These are phyloP conservation scores for Boeremia lycopersici DNA, from an alignment of 2,329 filamentous ascomycete species.

Conservation along the genomic window DNA sequence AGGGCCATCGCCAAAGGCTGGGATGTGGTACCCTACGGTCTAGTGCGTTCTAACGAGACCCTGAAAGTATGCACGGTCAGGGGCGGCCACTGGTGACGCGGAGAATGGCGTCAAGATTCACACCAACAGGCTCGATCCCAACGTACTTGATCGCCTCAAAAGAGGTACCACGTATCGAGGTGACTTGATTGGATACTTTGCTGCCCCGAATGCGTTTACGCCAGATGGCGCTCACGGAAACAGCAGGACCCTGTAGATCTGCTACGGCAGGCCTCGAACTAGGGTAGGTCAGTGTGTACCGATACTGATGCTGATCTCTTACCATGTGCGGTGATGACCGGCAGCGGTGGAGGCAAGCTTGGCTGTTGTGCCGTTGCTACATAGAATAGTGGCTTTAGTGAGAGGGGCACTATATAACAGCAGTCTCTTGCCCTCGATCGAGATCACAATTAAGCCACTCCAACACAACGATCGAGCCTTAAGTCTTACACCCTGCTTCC, in stretches of 20 bases:
- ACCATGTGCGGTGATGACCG: conserved; percentile 24
- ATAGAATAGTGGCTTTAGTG: conserved; percentile 11
- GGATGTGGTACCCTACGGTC: neutral
- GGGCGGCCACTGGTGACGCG: conserved; percentile 25
- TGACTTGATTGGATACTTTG: conserved; percentile 15
- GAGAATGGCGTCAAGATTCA: conserved; percentile 15
- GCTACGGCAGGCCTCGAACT: conserved; percentile 27
- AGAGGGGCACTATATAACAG: conserved; percentile 28
- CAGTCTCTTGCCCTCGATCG: conserved; percentile 1
- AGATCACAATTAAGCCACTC: conserved; percentile 2
- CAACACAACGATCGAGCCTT: neutral
- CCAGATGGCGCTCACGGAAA: neutral
- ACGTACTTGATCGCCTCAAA: conserved; percentile 6
- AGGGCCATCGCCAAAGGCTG: conserved; percentile 15
- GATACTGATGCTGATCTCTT: conserved; percentile 33
- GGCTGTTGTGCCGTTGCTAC: conserved; percentile 16
- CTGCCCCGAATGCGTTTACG: conserved; percentile 1
- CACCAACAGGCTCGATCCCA: conserved; percentile 1
- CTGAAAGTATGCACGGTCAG: conserved; percentile 20
- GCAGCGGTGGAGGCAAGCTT: conserved; percentile 3
- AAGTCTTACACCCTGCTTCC: neutral
- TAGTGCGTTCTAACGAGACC: conserved; percentile 24
- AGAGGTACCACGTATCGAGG: conserved; percentile 19
- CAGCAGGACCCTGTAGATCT: conserved; percentile 45
- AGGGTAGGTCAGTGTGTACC: conserved; percentile 26